Evolutionary conservation across 345 rosid species (phyloP), one percentile per base, ranked within the genome.

Genomic region (Melaleuca alternifolia): DNA sequence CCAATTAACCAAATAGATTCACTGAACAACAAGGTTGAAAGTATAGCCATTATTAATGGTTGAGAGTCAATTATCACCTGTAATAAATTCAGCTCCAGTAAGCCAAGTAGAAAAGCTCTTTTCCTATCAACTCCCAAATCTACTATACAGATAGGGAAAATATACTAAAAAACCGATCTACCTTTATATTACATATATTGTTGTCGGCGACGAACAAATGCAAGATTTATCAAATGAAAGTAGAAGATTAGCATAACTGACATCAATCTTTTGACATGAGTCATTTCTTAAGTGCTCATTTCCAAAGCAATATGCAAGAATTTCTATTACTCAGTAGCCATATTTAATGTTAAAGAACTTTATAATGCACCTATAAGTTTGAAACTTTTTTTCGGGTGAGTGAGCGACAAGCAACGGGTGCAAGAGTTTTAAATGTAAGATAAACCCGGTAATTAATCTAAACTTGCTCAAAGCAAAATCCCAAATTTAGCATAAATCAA

Each of bases 31-130:
- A 96, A 89, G 79, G 97, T 90, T 48, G 98, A 98, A 91, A 97
- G 96, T 10, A 97, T 88, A 87, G 98, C 97, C 28, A 97, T 98
- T 24, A 97, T 95, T 86, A 96, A 89, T 62, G 98, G 99, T 88
- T 96, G 98, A 5, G 98, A 95, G 87, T 97, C 98, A 85, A 97
- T 97, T 87, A 96, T 97, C 86, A 97, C 99, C 98, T 96, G 92
- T 90, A 87, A 84, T 41, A 41, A 33, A 33, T 7, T 46, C 50
- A 44, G 28, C n/a, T 26, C 44, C 23, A 85, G 30, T 65, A 30
- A 76, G 75, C 77, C 65, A 46, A 86, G 87, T 44, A 57, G 9
- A 71, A 75, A 54, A 57, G 59, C 44, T 83, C 3, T 0, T 44
- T 44, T 23, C 4, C 83, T 81, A 21, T 23, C 52, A 81, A 11